Evolutionary conservation across 2,329 filamentous ascomycete genomes (phyloP).

Genomic region (Fusarium falciforme): DNA sequence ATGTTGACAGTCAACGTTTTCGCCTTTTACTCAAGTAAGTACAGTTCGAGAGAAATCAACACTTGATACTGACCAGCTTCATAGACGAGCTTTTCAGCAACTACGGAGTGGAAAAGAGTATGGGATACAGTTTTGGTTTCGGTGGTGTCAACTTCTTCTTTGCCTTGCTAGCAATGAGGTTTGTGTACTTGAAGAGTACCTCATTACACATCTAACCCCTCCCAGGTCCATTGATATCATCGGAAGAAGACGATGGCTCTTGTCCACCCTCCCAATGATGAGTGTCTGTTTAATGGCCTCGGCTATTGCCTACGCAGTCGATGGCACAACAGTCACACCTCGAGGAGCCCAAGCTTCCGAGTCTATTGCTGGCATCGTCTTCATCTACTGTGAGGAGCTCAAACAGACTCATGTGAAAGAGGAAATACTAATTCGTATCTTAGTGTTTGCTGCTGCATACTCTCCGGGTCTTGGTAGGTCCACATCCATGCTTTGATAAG

Average conservation of each 20-base stretch:
- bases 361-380: slow-evolving; percentile 23
- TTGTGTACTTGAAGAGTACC: rapidly evolving
- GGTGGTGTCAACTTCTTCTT: slow-evolving; percentile 55
- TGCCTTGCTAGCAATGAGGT: slow-evolving; percentile 50
- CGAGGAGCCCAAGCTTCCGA: not conserved
- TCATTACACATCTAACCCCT: not conserved
- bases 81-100: slow-evolving; percentile 30
- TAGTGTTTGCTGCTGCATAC: slow-evolving; percentile 56
- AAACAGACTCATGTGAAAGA: no score
- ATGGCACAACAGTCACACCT: slow-evolving; percentile 9
- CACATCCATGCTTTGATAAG: not conserved
- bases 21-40: slow-evolving; percentile 57
- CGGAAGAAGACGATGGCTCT: slow-evolving; percentile 57
- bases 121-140: slow-evolving; percentile 42
- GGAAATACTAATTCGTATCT: no score
- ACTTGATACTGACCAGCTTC: not conserved
- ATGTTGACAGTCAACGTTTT: slow-evolving; percentile 44
- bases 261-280: slow-evolving; percentile 58
- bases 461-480: slow-evolving; percentile 52
- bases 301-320: slow-evolving; percentile 16
- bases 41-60: rapidly evolving
- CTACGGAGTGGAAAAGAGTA: slow-evolving; percentile 30
- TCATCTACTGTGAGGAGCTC: slow-evolving; percentile 20
- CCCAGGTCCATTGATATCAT: slow-evolving; percentile 48
- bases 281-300: slow-evolving; percentile 31